A percentile compares a stretch with the other conserved stretches of the same genome.
Conservation (phyloP, 495 filamentous ascomycete genomes). For the Mycothermus thermophilus region DNA sequence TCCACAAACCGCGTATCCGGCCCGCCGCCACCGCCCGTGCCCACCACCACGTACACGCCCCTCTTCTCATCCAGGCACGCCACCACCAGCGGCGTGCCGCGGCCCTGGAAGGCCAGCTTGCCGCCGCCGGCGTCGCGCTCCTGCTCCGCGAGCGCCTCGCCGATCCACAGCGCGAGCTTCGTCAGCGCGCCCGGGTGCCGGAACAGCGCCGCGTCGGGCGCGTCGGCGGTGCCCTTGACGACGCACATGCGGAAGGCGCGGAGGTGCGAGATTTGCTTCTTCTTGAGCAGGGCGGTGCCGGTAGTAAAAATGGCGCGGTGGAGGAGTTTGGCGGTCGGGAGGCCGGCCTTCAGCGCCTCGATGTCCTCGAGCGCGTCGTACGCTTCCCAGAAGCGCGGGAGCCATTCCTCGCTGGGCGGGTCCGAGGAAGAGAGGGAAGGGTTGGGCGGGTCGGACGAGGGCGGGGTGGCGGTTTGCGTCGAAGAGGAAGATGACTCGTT, state of each 20-base stretch:
- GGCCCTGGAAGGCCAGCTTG: slow-evolving; percentile 51
- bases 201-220: slow-evolving; percentile 79
- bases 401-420: slow-evolving; percentile 47
- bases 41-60: slow-evolving; percentile 82
- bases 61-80: slow-evolving; percentile 78
- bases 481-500: too few species aligned
- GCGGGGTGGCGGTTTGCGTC: slow-evolving; percentile 22
- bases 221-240: slow-evolving; percentile 86
- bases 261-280: slow-evolving; percentile 84
- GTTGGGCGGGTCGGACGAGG: slow-evolving; percentile 13
- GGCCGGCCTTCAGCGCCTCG: slow-evolving; percentile 57
- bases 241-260: slow-evolving; percentile 88
- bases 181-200: slow-evolving; percentile 82
- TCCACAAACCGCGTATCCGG: slow-evolving; percentile 45
- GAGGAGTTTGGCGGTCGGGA: slow-evolving; percentile 76
- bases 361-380: slow-evolving; percentile 79
- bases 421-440: slow-evolving; percentile 16
- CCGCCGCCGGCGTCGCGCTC: slow-evolving; percentile 63
- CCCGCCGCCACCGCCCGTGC: slow-evolving; percentile 68
- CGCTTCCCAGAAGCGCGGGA: slow-evolving; percentile 76
- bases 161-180: slow-evolving; percentile 86
- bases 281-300: slow-evolving; percentile 77
- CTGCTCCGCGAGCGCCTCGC: slow-evolving; percentile 80
- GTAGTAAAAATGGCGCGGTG: slow-evolving; percentile 89
- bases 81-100: slow-evolving; percentile 74